These are phyloP conservation scores for Cladobotryum mycophilum DNA, from an alignment of 2,329 filamentous ascomycete species.

Conservation along the genomic window DNA sequence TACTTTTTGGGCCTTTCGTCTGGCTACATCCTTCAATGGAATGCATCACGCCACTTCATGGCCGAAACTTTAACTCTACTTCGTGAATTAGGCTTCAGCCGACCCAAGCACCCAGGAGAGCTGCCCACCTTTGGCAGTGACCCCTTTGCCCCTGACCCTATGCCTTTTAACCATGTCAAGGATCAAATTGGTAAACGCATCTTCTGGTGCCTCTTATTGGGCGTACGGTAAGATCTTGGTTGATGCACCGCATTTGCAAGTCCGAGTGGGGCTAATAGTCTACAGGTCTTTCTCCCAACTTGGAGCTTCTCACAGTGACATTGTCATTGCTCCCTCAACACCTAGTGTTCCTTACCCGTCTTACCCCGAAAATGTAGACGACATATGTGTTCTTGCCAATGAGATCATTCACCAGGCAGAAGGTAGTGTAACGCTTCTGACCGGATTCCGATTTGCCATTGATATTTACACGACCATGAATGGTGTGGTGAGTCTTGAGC, in stretches of 20 bases:
- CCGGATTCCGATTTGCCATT: slow-evolving; percentile 75
- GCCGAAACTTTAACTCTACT: slow-evolving; percentile 66
- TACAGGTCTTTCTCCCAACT: slow-evolving; percentile 69
- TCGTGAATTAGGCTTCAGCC: slow-evolving; percentile 59
- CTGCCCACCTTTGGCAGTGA: slow-evolving; percentile 36
- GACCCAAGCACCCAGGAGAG: slow-evolving; percentile 40
- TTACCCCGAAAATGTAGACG: slow-evolving; percentile 74
- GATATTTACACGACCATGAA: slow-evolving; percentile 78
- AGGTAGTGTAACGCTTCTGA: slow-evolving; percentile 61
- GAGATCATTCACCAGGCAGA: slow-evolving; percentile 65
- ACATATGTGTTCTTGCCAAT: slow-evolving; percentile 68
- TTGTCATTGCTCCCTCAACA: slow-evolving; percentile 71
- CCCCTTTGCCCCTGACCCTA: slow-evolving; percentile 31
- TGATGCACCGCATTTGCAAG: background rate
- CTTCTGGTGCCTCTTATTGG: slow-evolving; percentile 78
- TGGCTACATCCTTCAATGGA: slow-evolving; percentile 62
- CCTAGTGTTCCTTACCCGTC: slow-evolving; percentile 71
- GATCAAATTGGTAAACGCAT: slow-evolving; percentile 70
- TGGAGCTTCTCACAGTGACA: slow-evolving; percentile 62
- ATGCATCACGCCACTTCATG: slow-evolving; percentile 62
- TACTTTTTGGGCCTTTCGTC: slow-evolving; percentile 66
- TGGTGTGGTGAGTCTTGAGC: slow-evolving; percentile 68
- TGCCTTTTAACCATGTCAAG: slow-evolving; percentile 61
- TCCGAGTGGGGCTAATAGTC: background rate
- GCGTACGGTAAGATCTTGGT: slow-evolving; percentile 48